Evolutionary conservation across 2,329 filamentous ascomycete species (phyloP).

Genomic region (Fragosphaeria purpurea): DNA sequence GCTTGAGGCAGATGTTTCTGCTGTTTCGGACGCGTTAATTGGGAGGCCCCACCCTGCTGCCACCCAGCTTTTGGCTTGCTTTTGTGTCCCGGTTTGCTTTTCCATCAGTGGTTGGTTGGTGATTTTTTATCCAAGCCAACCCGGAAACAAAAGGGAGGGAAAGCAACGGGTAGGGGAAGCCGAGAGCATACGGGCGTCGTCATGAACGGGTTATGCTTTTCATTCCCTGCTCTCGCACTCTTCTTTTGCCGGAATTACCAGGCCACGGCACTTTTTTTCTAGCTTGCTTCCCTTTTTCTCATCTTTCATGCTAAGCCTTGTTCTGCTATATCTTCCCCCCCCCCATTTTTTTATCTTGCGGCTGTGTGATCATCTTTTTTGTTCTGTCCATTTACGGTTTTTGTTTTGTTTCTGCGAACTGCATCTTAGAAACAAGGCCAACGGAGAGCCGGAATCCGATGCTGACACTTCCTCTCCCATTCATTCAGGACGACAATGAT

Average conservation of each 20-base stretch:
- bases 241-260: slow-evolving; percentile 2
- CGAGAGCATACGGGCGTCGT: no score
- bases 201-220: no score
- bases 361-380: slow-evolving; percentile 6
- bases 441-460: neutral
- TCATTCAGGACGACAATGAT: slow-evolving; percentile 60
- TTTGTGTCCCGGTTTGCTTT: no score
- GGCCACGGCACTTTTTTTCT: no score
- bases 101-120: no score
- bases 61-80: no score
- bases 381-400: neutral
- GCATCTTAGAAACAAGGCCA: no score
- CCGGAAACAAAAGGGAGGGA: neutral
- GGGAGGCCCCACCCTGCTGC: slow-evolving; percentile 5
- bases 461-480: neutral
- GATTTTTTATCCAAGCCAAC: neutral
- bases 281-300: no score
- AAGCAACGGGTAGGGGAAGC: neutral
- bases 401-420: no score
- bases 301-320: no score
- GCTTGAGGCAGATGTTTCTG: slow-evolving; percentile 12
- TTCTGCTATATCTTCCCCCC: neutral
- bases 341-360: neutral
- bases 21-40: slow-evolving; percentile 9
- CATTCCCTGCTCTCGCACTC: neutral